Base-by-base conservation (phyloP, 495 filamentous ascomycete species). In the Pyronema domesticum region DNA sequence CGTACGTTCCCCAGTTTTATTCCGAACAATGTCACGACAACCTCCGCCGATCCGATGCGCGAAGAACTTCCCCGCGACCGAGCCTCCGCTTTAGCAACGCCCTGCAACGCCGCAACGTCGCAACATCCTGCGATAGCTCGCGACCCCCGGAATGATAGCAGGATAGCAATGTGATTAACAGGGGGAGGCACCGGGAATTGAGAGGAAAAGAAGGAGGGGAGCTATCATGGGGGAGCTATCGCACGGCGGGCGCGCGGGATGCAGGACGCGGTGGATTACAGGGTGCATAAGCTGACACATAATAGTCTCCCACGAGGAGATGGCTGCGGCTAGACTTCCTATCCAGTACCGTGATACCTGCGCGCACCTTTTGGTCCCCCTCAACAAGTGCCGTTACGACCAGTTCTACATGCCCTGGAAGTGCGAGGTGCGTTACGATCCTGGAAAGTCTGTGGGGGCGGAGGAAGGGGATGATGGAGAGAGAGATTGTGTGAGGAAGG, bases 331-430 rank as follows among this genome's bases (percentile, higher is more conserved):
- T 58, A 80, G 80, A 62, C 74, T 98, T 18, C 91, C 91, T 11
- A 67, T 96, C 51, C 77, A 83, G 57, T 98, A 96, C 72, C 80
- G 91, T 60, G 91, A 98, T 68, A 86, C 81, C 66, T 98, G 91
- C 70, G 91, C 87, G 60, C 79, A 91, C 67, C 82, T 96, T 10
- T 74, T 95, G 18, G 94, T 95, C 43, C 93, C 93, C 7, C 76
- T 98, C 62, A 98, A 98, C 71, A 81, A 83, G 57, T 98, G 91
- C 73, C 88, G 91, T 49, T 78, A 77, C 71, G 82, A 93, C 55
- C 81, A 86, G 55, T 96, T 83, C 71, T 96, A 94, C 72, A 68
- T 96, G 66, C 88, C 91, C 17, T 98, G 91, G 91, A 94, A 89
- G 76, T 98, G 91, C 69, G 80, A 85, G 80, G 91, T 96, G 36